Evolutionary conservation across 1,284 basidiomycete species (phyloP).

Genomic region (Mrakiaceae sp.): DNA sequence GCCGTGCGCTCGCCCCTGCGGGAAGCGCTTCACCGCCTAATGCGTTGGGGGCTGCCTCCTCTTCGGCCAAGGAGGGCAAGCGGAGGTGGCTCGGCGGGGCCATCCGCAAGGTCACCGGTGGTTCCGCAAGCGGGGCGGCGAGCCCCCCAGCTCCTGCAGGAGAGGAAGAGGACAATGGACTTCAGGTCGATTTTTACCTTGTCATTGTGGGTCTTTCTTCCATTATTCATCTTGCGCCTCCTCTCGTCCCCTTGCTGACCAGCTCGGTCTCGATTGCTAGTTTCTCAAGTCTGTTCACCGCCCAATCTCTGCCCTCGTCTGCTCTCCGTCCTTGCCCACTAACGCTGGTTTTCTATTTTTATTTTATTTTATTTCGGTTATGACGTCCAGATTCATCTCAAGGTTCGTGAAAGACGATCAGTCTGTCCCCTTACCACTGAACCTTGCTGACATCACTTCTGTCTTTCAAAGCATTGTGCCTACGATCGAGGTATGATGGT

Average conservation of each 20-base stretch:
- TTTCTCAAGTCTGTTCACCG: neutral
- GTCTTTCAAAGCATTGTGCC: constrained; percentile 40
- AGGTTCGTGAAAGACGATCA: constrained; percentile 48
- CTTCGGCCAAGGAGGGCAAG: constrained; percentile 46
- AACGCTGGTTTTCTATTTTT: neutral
- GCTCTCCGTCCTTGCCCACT: neutral
- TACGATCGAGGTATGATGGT: constrained; percentile 56
- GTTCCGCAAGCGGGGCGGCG: constrained; percentile 39
- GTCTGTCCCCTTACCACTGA: neutral
- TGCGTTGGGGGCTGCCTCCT: neutral
- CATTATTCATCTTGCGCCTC: neutral
- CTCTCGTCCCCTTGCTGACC: neutral
- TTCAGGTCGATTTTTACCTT: constrained; percentile 89
- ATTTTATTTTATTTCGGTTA: constrained; percentile 43
- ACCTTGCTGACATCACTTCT: neutral
- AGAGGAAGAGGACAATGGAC: constrained; percentile 61
- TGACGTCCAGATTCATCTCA: constrained; percentile 75
- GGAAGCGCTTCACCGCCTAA: neutral
- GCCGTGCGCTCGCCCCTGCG: constrained; percentile 1
- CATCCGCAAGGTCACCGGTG: constrained; percentile 60
- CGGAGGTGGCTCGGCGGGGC: constrained; percentile 64
- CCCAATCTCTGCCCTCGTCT: constrained; percentile 13
- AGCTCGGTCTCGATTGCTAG: too few relatives aligned
- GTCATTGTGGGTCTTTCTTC: constrained; percentile 47
- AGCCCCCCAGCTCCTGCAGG: constrained; percentile 28